These are phyloP conservation scores for Pisolithus microcarpus DNA, from an alignment of 768 basidiomycete species.

Conservation along the genomic window DNA sequence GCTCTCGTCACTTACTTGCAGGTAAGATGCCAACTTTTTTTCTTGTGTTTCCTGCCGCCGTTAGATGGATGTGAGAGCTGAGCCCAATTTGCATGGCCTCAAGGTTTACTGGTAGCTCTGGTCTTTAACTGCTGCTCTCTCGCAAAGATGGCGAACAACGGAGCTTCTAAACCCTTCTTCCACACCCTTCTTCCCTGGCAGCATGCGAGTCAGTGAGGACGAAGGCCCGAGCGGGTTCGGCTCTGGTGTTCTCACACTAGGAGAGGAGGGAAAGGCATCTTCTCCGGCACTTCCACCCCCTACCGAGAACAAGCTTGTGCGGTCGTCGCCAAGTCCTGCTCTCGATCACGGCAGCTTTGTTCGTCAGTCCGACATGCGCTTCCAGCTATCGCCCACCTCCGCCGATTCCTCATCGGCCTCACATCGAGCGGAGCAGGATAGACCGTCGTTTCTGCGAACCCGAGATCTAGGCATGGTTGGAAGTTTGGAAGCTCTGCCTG, in stretches of 20 bases:
- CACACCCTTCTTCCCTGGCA: conserved; percentile 77
- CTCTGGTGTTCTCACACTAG: conserved; percentile 41
- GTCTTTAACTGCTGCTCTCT: conserved; percentile 15
- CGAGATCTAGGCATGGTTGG: conserved; percentile 47
- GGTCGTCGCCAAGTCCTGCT: conserved; percentile 64
- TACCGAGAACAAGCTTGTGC: conserved; percentile 58
- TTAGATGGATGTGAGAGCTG: neutral
- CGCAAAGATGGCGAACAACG: conserved; percentile 63
- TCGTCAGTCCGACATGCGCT: conserved; percentile 18
- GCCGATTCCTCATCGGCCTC: conserved; percentile 43
- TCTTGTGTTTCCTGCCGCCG: neutral
- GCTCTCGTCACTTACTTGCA: conserved; percentile 7
- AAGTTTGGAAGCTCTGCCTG: conserved; percentile 46
- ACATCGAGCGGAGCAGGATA: conserved; percentile 40
- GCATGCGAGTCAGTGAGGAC: conserved; percentile 48
- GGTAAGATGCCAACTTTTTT: conserved; percentile 14
- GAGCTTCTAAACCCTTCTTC: conserved; percentile 75
- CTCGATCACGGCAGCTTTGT: conserved; percentile 25
- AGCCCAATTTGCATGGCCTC: conserved; percentile 1
- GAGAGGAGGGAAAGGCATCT: conserved; percentile 39
- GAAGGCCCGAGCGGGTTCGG: conserved; percentile 40
- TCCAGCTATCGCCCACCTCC: conserved; percentile 31
- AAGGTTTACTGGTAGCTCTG: conserved; percentile 14
- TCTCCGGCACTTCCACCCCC: conserved; percentile 55
- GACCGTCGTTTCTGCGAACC: conserved; percentile 33